Evolutionary conservation across 345 rosid genomes (phyloP), one percentile per base, ranked within the genome.

Genomic region (Chamaenerion angustifolium): DNA sequence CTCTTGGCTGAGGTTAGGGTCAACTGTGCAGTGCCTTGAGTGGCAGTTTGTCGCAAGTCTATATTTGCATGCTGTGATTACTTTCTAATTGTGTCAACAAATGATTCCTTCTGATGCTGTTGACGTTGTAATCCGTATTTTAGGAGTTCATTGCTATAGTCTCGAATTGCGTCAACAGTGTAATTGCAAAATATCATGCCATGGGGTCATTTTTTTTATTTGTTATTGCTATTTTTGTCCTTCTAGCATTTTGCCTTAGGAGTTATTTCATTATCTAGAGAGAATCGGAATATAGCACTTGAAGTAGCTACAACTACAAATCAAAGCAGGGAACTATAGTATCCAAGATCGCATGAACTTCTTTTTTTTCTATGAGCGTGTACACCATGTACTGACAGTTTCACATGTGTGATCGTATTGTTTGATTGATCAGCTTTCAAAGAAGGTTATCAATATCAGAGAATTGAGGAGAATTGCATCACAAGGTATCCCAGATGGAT

Each of bases 401-500:
- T 41, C 43, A 31, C 45, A 23, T 14, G 19, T 16, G 9, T 45
- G n/a, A 23, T n/a, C 4, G 16, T 41, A 12, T 51, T 45, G 48
- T 19, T 42, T 1, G 51, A 11, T 51, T 19, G 40, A 16, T 56
- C 31, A 90, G 98, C 59, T 90, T 49, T 86, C 96, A 0, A 81
- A 74, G 85, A 86, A 86, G 73, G 80, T 80, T 59, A 66, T 90
- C 31, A 85, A 86, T 68, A 60, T 83, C 13, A 65, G 77, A 65
- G 96, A 86, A 59, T 55, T 90, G 61, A 79, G 95, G 74, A 86
- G 74, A 64, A 74, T 78, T 49, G 84, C 83, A 1, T 76, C 88
- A 5, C 96, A 83, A 61, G 95, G 98, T 49, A 42, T 83, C 65
- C 92, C 96, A 16, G 96, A 90, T 62, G 80, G 84, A 62, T 76